Percentiles rank a stretch among this genome's conserved stretches.
Evolutionary conservation across 2,329 filamentous ascomycete genomes (phyloP).

Genomic region (Pseudogymnoascus verrucosus): DNA sequence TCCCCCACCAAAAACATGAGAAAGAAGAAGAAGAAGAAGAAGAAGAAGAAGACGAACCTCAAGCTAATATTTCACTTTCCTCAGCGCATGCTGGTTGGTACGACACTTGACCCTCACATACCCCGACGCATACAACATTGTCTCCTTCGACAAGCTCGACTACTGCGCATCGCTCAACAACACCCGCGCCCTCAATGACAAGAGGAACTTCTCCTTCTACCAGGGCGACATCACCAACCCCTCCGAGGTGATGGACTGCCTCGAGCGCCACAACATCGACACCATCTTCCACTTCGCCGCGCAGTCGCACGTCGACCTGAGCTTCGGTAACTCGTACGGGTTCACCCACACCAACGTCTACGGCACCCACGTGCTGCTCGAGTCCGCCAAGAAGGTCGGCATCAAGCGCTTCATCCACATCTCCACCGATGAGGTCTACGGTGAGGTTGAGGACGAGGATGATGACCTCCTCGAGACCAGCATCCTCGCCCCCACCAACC

Average conservation of each 20-base stretch:
- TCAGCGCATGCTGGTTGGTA: constrained; percentile 73
- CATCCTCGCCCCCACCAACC: constrained; percentile 71
- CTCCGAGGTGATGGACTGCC: constrained; percentile 59
- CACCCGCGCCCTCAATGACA: constrained; percentile 58
- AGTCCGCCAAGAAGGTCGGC: constrained; percentile 64
- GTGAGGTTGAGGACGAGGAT: constrained; percentile 64
- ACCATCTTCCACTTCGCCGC: constrained; percentile 79
- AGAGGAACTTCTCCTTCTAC: constrained; percentile 69
- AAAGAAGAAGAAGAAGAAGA: too few species aligned
- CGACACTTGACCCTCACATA: constrained; percentile 71
- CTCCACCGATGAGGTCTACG: constrained; percentile 80
- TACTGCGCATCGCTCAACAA: constrained; percentile 78
- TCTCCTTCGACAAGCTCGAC: constrained; percentile 80
- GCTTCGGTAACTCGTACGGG: constrained; percentile 73
- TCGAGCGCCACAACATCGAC: constrained; percentile 65
- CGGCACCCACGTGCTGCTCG: constrained; percentile 74
- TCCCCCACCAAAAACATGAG: background rate
- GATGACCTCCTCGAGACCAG: constrained; percentile 66
- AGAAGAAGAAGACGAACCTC: background rate
- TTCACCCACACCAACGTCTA: constrained; percentile 79
- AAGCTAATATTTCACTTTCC: background rate
- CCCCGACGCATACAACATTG: constrained; percentile 64
- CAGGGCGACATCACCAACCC: constrained; percentile 71
- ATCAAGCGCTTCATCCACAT: constrained; percentile 72
- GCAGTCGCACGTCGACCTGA: constrained; percentile 76